phyloP scores from a whole-genome alignment of 2,329 filamentous ascomycete species.

The Colletotrichum phormii region DNA sequence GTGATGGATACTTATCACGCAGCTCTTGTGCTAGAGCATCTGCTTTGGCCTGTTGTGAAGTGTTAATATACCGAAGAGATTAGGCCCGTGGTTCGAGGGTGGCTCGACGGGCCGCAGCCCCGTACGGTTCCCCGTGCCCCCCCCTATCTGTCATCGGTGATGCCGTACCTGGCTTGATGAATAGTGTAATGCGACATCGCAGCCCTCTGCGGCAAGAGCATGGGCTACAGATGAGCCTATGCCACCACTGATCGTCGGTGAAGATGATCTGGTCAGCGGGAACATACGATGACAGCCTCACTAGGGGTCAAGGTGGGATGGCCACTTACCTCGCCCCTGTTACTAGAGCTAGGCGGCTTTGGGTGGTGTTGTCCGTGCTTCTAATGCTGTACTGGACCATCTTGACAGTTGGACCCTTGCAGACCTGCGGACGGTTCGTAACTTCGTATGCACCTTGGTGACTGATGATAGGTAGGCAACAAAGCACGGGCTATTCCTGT shows the following conservation, averaged over 20 bases:
- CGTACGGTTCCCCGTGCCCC: neutral
- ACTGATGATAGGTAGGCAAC: neutral
- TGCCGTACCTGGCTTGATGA: conserved; percentile 45
- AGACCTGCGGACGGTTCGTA: neutral
- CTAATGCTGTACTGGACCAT: conserved; percentile 38
- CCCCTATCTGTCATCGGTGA: neutral
- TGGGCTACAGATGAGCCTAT: conserved; percentile 48
- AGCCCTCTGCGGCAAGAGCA: conserved; percentile 48
- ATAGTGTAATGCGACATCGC: conserved; percentile 49
- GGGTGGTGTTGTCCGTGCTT: conserved; percentile 40
- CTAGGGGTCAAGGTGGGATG: neutral
- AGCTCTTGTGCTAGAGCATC: conserved; percentile 44
- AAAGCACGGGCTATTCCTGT: conserved; percentile 1
- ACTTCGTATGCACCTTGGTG: neutral
- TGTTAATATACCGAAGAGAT: neutral
- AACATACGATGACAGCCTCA: neutral
- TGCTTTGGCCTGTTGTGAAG: conserved; percentile 43
- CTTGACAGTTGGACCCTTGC: neutral
- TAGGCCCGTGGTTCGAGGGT: neutral
- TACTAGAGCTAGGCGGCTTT: conserved; percentile 47
- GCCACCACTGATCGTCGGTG: conserved; percentile 43
- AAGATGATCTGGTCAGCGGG: neutral
- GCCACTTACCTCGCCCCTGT: conserved; percentile 46
- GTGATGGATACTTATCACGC: conserved; percentile 39
- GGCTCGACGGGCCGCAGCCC: too few species aligned